Evolutionary conservation across 495 filamentous ascomycete genomes (phyloP).

Genomic region (Letharia columbiana): DNA sequence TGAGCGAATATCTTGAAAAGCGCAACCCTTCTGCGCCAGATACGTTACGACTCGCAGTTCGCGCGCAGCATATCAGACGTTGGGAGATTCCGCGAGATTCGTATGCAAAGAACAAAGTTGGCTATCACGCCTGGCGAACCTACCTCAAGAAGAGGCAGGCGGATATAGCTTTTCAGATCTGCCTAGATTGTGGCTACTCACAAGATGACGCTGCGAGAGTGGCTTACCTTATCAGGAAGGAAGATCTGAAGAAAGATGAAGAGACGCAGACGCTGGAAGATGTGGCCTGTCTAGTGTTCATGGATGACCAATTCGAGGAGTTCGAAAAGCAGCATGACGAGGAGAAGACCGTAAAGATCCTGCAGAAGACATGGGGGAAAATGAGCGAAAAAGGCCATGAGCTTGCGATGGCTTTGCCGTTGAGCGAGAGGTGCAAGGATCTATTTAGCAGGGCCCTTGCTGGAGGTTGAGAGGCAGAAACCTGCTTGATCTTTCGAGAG

Average conservation of each 20-base stretch:
- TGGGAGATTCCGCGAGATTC: constrained; percentile 67
- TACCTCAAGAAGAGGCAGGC: constrained; percentile 64
- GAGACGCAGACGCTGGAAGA: constrained; percentile 72
- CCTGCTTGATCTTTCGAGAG: neutral
- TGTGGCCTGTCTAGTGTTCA: constrained; percentile 76
- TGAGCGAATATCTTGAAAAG: constrained; percentile 58
- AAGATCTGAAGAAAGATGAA: constrained; percentile 50
- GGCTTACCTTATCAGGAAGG: constrained; percentile 55
- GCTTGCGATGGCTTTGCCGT: constrained; percentile 56
- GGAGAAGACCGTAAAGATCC: constrained; percentile 63
- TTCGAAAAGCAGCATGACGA: constrained; percentile 63
- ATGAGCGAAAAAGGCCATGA: constrained; percentile 60
- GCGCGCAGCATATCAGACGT: constrained; percentile 72
- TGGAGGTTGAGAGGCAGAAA: constrained; percentile 22
- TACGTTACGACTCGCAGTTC: constrained; percentile 59
- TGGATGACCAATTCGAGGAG: constrained; percentile 73
- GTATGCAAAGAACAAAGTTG: constrained; percentile 59
- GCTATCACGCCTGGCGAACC: constrained; percentile 69
- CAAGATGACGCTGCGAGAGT: constrained; percentile 44
- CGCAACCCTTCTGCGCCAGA: constrained; percentile 51
- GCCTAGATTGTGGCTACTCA: constrained; percentile 41
- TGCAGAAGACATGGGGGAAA: constrained; percentile 79
- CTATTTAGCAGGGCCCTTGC: constrained; percentile 58
- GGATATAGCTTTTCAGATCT: constrained; percentile 48
- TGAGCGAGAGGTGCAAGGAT: constrained; percentile 48